A percentile compares a stretch with the other conserved stretches of the same genome.
These are phyloP conservation scores for Tylopilus balloui DNA, from an alignment of 768 basidiomycete species.

Conservation along the genomic window DNA sequence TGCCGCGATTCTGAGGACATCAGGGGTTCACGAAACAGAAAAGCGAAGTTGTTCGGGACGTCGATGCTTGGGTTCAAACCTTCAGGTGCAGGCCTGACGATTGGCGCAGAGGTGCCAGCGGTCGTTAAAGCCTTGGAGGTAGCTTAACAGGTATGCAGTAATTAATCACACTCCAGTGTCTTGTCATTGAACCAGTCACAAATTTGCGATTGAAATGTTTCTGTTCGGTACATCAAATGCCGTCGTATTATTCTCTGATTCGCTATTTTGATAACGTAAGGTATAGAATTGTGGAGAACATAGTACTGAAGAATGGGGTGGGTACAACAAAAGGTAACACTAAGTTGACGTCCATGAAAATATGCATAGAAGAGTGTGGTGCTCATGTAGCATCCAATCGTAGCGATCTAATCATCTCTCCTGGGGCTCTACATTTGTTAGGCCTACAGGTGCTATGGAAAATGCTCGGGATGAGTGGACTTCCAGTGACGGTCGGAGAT, in stretches of 20 bases:
- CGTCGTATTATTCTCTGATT: neutral
- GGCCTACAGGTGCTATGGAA: neutral
- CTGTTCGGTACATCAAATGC: neutral
- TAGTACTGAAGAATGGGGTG: neutral
- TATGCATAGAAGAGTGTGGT: neutral
- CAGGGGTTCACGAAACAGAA: neutral
- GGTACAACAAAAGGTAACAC: neutral
- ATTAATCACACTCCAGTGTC: neutral
- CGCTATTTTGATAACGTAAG: neutral
- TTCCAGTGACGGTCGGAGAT: conserved; percentile 2
- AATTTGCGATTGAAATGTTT: neutral
- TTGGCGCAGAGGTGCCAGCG: neutral
- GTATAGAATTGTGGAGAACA: neutral
- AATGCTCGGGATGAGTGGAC: conserved; percentile 1
- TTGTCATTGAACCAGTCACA: neutral
- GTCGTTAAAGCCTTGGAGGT: neutral
- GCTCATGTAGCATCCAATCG: neutral
- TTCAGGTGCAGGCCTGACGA: neutral
- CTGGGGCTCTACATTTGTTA: conserved; percentile 1
- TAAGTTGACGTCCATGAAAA: neutral
- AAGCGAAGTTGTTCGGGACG: neutral
- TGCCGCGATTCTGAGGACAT: conserved; percentile 20
- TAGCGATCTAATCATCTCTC: neutral
- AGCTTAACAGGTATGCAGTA: neutral
- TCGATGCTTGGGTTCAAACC: neutral